phyloP scores from a whole-genome alignment of 352 stramenopile species.

The Phytophthora pseudosyringae region DNA sequence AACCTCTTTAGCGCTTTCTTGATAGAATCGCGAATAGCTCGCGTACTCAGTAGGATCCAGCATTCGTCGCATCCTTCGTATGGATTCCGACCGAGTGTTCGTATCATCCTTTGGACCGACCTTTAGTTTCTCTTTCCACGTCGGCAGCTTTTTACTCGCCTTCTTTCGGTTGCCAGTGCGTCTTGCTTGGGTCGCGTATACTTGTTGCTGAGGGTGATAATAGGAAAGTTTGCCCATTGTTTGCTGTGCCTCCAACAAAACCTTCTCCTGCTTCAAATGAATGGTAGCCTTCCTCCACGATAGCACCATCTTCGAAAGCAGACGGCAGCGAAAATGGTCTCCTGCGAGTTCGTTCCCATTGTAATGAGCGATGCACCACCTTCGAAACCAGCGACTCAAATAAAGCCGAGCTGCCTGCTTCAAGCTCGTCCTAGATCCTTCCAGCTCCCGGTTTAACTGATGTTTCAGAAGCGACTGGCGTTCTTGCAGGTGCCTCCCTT shows the following conservation, averaged over 20 bases:
- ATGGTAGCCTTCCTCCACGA: constrained; percentile 56
- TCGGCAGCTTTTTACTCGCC: constrained; percentile 3
- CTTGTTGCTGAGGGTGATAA: constrained; percentile 43
- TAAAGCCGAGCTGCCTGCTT: constrained; percentile 11
- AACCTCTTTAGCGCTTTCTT: constrained; percentile 4
- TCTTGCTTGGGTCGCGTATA: constrained; percentile 12
- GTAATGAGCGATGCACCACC: constrained; percentile 15
- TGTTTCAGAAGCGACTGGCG: constrained; percentile 29
- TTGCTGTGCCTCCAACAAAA: constrained; percentile 49
- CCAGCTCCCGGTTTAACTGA: constrained; percentile 28
- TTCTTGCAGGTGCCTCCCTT: constrained; percentile 21
- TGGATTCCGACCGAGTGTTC: constrained; percentile 10
- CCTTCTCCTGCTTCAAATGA: constrained; percentile 57
- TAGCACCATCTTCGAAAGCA: constrained; percentile 30
- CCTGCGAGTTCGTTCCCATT: constrained; percentile 10
- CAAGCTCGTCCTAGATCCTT: constrained; percentile 5
- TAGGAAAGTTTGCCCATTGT: constrained; percentile 43
- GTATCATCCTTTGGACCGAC: neutral
- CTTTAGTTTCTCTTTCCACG: constrained; percentile 9
- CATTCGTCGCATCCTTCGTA: constrained; percentile 44
- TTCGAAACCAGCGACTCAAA: constrained; percentile 29
- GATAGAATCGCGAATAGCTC: constrained; percentile 33
- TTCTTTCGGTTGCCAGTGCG: constrained; percentile 5
- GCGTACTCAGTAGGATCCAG: constrained; percentile 35
- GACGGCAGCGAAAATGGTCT: constrained; percentile 15